Evolutionary conservation across 164 flowering plant species (phyloP).

Genomic region (Magnolia kwangsiensis): DNA sequence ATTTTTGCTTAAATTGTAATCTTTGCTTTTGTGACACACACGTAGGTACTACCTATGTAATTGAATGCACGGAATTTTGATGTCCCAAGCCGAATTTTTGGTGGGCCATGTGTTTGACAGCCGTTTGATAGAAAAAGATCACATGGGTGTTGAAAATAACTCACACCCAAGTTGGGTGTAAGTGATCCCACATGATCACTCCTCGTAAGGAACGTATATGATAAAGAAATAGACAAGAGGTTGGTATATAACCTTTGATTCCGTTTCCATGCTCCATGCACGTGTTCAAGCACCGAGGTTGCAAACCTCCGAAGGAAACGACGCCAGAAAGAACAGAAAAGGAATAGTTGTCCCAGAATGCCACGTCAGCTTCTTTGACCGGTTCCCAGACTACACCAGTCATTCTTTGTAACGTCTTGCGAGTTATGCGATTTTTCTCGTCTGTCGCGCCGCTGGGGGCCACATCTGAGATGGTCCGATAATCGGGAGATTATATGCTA

Average conservation of each 20-base stretch:
- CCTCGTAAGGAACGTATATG: conserved; percentile 1
- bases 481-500: not conserved
- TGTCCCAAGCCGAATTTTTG: not conserved
- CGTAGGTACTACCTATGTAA: not conserved
- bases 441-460: no score
- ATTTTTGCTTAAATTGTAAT: not conserved
- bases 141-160: not conserved
- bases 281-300: conserved; percentile 15
- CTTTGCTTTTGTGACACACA: not conserved
- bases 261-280: conserved; percentile 15
- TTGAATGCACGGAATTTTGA: not conserved
- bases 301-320: conserved; percentile 16
- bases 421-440: not conserved
- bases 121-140: not conserved
- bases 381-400: not conserved
- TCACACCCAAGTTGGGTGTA: no score
- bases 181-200: not conserved
- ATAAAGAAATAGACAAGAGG: conserved; percentile 1
- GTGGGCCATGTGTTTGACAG: not conserved
- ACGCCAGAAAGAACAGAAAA: conserved; percentile 6
- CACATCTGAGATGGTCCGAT: not conserved
- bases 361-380: conserved; percentile 13
- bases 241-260: not conserved
- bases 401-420: not conserved
- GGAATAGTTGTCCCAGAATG: conserved; percentile 22